Evolutionary conservation across 1,284 basidiomycete species (phyloP), one percentile per base, ranked within the genome.

Genomic region (Moniliophthora roreri): DNA sequence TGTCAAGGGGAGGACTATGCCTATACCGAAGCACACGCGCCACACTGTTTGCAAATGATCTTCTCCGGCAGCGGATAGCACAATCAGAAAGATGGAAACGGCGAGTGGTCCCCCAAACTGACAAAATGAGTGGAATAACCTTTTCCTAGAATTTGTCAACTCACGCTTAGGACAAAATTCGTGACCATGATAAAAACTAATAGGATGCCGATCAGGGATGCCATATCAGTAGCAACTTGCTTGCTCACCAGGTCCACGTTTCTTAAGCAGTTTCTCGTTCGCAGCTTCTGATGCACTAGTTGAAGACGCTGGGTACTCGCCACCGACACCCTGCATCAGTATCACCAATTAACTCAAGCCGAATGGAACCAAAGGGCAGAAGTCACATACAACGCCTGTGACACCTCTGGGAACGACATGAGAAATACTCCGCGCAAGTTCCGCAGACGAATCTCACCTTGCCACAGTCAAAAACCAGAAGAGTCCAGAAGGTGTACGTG

Each of bases 381-480:
- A 34, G n/a, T n/a, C 16, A 65, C 80, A 63, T 61, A 87, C 87
- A 39, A 90, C 72, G 40, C 89, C 88, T 35, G 84, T 86, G 28
- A 87, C 77, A 24, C 88, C 89, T 50, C 65, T 66, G 39, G n/a
- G 13, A 36, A 39, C 4, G 10, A 24, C 36, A 24, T 16, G 9
- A 37, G 10, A 5, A 38, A 37, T 26, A 45, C 23, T 18, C 16
- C 24, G 11, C 32, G 26, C 16, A 24, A 32, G 32, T 6, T 32
- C 28, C 28, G 28, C 21, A 23, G 2, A 4, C n/a, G n/a, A n/a
- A n/a, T 48, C 53, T 48, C 46, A 64, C 60, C 86, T 74, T 11
- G 87, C 84, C 56, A 91, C 69, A 0, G 87, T 88, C 58, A 91
- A 70, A 68, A 87, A 89, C 89, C 89, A 92, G 63, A 91, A 87